Evolutionary conservation across 2,329 filamentous ascomycete genomes (phyloP).

Genomic region (Daldinia eschscholtzii): DNA sequence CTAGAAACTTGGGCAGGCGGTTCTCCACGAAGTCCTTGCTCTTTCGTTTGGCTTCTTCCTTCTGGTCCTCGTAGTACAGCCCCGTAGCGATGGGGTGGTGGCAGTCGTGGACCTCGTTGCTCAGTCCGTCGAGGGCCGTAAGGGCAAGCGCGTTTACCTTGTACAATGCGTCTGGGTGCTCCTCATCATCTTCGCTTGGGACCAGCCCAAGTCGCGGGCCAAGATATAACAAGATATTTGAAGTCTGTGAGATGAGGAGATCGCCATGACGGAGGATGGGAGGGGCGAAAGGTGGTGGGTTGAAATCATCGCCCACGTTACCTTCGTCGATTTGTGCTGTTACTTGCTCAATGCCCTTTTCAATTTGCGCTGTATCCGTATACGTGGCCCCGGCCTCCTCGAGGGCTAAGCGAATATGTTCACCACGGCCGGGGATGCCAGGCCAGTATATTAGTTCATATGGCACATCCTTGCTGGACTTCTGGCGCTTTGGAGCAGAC

Average conservation of each 20-base stretch:
- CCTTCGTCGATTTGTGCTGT: slow-evolving; percentile 60
- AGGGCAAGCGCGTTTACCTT: slow-evolving; percentile 73
- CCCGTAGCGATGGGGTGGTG: slow-evolving; percentile 76
- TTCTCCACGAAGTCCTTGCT: slow-evolving; percentile 69
- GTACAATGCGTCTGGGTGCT: slow-evolving; percentile 61
- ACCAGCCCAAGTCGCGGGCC: slow-evolving; percentile 70
- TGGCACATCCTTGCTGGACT: slow-evolving; percentile 59
- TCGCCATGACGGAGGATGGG: slow-evolving; percentile 74
- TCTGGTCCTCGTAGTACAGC: slow-evolving; percentile 81
- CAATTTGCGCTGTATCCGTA: slow-evolving; percentile 66
- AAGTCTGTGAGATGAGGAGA: slow-evolving; percentile 75
- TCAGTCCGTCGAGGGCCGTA: slow-evolving; percentile 77
- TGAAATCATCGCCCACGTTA: slow-evolving; percentile 64
- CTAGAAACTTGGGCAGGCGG: slow-evolving; percentile 78
- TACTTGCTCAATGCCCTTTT: slow-evolving; percentile 66
- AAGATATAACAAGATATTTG: slow-evolving; percentile 80
- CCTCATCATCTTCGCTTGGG: slow-evolving; percentile 56
- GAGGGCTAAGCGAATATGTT: slow-evolving; percentile 78
- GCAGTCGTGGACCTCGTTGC: slow-evolving; percentile 79
- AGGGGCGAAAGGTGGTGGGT: slow-evolving; percentile 75
- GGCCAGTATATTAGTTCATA: slow-evolving; percentile 82
- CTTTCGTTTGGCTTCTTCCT: slow-evolving; percentile 70
- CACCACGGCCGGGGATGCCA: slow-evolving; percentile 77
- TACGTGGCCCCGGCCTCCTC: slow-evolving; percentile 76
- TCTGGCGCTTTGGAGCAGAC: slow-evolving; percentile 55